Percentiles rank a stretch among this genome's conserved stretches.
These are phyloP conservation scores for Diaporthe aspalathi DNA, from an alignment of 2,329 filamentous ascomycete genomes.

Conservation along the genomic window DNA sequence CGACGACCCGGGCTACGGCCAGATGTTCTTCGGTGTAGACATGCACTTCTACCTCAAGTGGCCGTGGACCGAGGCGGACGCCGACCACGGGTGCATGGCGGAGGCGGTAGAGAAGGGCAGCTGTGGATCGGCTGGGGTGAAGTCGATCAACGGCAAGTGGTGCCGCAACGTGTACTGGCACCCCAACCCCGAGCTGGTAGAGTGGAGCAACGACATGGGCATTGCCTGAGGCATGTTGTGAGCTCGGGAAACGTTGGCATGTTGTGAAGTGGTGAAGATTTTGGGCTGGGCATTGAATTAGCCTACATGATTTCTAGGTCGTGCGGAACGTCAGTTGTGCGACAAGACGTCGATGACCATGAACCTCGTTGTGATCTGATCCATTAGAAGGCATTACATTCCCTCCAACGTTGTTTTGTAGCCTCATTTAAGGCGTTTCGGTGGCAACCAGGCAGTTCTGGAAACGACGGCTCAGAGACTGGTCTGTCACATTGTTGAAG, in stretches of 20 bases:
- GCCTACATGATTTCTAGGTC: neutral
- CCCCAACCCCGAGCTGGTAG: neutral
- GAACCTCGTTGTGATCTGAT: neutral
- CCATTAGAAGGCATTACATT: neutral
- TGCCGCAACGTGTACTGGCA: constrained; percentile 4
- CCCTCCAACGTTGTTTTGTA: neutral
- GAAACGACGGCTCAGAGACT: too few species aligned
- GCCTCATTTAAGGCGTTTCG: neutral
- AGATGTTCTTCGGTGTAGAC: constrained; percentile 6
- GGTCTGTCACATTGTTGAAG: too few species aligned
- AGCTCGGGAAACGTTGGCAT: neutral
- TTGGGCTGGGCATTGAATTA: neutral
- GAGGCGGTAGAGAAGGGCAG: neutral
- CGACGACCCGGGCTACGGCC: neutral
- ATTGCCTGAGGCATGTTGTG: neutral
- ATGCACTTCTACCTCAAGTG: constrained; percentile 2
- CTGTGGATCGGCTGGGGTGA: neutral
- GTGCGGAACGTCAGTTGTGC: neutral
- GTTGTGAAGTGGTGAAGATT: neutral
- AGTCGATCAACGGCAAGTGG: constrained; percentile 8
- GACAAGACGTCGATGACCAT: neutral
- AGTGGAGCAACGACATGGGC: constrained; percentile 10
- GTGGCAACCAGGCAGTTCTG: too few species aligned
- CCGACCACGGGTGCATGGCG: constrained; percentile 9
- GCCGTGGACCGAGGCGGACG: neutral